Evolutionary conservation across 768 basidiomycete genomes (phyloP), one percentile per base, ranked within the genome.

Genomic region (Pulveroboletus frians): DNA sequence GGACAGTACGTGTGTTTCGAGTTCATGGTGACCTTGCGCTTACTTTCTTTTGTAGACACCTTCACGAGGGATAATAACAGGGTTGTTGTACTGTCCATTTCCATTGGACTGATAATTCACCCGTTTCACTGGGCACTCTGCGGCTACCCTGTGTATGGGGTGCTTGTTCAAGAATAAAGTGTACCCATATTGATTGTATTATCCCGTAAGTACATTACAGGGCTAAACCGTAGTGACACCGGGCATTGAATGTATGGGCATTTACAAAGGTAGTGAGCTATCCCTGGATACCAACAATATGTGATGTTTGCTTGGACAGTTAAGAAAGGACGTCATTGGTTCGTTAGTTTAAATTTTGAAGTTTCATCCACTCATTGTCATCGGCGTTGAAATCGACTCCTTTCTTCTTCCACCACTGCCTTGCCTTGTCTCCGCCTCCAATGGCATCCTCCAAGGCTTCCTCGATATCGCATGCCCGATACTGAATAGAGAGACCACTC

Each of bases 381-480:
- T 85, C 83, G 21, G 92, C 83, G 46, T 83, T 81, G 62, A 92
- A 89, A 63, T 92, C 84, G 11, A 92, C 80, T 4, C 90, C 90
- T 61, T 88, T 87, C 52, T 68, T 66, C 63, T 75, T 79, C 90
- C 90, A 93, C 90, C 90, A 93, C 47, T 71, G 72, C 60, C 87
- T 76, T 10, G 84, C 87, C 40, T 73, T 78, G 52, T 83, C 79
- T 11, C 88, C 88, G n/a, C 84, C 85, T 8, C 84, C 84, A 43
- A 89, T 85, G 0, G 87, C 84, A 56, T 93, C 91, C 63, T 92
- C 91, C 57, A 93, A 66, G 3, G 91, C 91, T 71, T 92, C 91
- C 62, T 94, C 91, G 43, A 94, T 83, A 64, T 94, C 91, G 62
- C 91, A 92, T 78, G 91, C 83, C 46, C 92, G 79, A 67, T 91